phyloP scores from a whole-genome alignment of 805 yeast species.

The Wickerhamiella alocasiicola region DNA sequence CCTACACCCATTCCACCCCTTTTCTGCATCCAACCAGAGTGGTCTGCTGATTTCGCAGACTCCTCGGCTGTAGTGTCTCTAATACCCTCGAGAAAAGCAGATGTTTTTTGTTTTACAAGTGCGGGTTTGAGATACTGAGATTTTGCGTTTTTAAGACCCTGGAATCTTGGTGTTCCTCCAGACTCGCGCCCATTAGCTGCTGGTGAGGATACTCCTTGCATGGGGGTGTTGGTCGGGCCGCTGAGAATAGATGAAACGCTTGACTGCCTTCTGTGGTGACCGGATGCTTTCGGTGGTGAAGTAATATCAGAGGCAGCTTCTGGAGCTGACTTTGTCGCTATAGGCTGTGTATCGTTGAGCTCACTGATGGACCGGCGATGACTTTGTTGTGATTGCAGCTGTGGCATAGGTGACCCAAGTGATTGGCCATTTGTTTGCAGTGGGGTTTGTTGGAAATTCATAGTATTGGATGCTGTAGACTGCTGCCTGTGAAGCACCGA shows the following conservation, averaged over 20 bases:
- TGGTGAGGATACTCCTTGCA: background rate
- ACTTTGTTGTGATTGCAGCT: background rate
- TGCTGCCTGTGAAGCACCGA: background rate
- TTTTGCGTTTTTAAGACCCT: constrained; percentile 28
- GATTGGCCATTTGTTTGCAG: background rate
- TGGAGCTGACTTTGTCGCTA: too few species aligned
- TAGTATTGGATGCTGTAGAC: background rate
- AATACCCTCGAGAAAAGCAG: constrained; percentile 61
- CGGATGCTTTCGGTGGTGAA: background rate
- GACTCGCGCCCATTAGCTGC: constrained; percentile 2
- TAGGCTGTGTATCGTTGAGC: background rate
- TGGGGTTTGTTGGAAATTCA: too few species aligned
- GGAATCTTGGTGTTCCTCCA: background rate
- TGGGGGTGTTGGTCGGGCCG: constrained; percentile 7
- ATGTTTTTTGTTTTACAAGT: constrained; percentile 28
- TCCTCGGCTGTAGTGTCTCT: constrained; percentile 61
- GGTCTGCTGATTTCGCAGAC: constrained; percentile 61
- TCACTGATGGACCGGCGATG: background rate
- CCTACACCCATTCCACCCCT: constrained; percentile 73
- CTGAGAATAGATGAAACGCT: constrained; percentile 8
- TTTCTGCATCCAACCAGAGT: constrained; percentile 93
- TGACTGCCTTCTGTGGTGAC: constrained; percentile 12
- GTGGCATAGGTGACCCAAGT: background rate
- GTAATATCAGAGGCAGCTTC: too few species aligned
- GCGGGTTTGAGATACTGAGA: constrained; percentile 33